These are phyloP conservation scores for Eutrema japonicum DNA, from an alignment of 345 rosid species.

Conservation along the genomic window DNA sequence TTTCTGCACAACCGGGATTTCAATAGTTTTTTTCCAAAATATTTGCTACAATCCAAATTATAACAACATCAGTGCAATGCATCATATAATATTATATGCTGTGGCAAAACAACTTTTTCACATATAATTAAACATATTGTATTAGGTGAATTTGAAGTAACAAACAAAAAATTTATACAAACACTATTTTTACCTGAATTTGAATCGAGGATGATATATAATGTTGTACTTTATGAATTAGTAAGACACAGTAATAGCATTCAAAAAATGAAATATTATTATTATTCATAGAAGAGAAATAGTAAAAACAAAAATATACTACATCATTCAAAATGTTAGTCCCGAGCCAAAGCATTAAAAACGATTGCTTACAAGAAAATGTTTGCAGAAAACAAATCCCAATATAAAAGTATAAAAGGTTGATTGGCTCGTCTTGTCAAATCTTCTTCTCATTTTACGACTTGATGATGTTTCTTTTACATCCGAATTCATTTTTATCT, in stretches of 20 bases:
- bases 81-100: neutral
- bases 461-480: neutral
- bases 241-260: conserved; percentile 27
- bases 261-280: neutral
- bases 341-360: conserved; percentile 43
- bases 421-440: conserved; percentile 47
- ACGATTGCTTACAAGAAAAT: conserved; percentile 44
- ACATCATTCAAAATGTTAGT: neutral
- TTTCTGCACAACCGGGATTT: conserved; percentile 21
- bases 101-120: neutral
- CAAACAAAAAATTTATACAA: neutral
- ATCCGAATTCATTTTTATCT: neutral
- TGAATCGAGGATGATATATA: conserved; percentile 6
- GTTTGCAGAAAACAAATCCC: conserved; percentile 46
- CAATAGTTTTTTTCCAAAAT: conserved; percentile 26
- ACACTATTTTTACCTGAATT: neutral
- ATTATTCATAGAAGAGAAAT: neutral
- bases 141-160: conserved; percentile 19
- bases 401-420: conserved; percentile 17
- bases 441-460: conserved; percentile 30
- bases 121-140: neutral
- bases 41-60: conserved; percentile 23
- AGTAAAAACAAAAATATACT: neutral
- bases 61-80: neutral
- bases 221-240: conserved; percentile 1